phyloP scores from a whole-genome alignment of 176 grass and related monocot genomes.

The Carex parvula region DNA sequence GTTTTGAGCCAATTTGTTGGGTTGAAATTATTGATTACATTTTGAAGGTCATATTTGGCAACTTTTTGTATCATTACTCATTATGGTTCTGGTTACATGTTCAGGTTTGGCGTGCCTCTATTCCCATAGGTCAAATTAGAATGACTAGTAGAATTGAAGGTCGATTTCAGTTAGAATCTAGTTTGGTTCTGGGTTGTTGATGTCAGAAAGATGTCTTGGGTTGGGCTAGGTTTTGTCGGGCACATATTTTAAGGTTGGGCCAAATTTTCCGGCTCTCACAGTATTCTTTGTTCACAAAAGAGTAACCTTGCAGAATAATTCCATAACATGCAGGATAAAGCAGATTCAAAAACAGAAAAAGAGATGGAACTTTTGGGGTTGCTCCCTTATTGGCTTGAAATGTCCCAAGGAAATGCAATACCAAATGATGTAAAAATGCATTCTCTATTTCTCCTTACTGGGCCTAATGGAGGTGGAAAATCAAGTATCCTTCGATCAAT shows the following conservation, averaged over 20 bases:
- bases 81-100: not conserved
- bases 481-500: conserved; percentile 92
- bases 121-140: not conserved
- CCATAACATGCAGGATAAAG: conserved; percentile 41
- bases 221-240: not conserved
- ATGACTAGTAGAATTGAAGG: not conserved
- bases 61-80: not conserved
- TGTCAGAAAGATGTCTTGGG: not conserved
- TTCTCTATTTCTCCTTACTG: conserved; percentile 81
- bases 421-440: conserved; percentile 78
- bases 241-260: not conserved
- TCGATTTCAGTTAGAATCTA: not conserved
- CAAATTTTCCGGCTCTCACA: not conserved
- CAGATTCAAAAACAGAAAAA: conserved; percentile 30
- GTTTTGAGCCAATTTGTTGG: not conserved
- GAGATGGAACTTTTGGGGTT: conserved; percentile 67
- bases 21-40: not conserved
- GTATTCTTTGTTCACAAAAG: not conserved
- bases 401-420: conserved; percentile 72
- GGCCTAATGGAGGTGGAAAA: conserved; percentile 98
- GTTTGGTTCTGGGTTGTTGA: not conserved
- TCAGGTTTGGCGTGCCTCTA: not conserved
- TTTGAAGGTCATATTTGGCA: not conserved
- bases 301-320: not conserved
- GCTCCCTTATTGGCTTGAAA: conserved; percentile 87